Conservation (phyloP, 2,329 filamentous ascomycete species). For the Tolypocladium tropicale region DNA sequence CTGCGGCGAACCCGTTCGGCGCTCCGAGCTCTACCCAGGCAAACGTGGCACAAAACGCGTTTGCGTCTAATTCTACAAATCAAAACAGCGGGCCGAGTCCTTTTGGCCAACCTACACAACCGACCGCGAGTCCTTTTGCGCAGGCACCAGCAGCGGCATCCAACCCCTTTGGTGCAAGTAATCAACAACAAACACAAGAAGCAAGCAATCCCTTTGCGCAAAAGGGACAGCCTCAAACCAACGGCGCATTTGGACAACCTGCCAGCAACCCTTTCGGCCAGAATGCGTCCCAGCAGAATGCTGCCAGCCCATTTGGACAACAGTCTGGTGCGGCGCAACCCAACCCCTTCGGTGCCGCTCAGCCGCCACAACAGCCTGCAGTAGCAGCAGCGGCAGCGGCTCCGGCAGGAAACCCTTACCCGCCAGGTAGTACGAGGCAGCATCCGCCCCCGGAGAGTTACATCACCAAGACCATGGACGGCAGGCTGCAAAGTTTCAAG, state of each 20-base stretch:
- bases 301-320: slow-evolving; percentile 14
- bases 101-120: slow-evolving; percentile 10
- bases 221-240: slow-evolving; percentile 9
- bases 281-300: not conserved
- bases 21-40: slow-evolving; percentile 7
- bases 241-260: slow-evolving; percentile 4
- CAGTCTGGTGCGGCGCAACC: slow-evolving; percentile 7
- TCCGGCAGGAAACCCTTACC: slow-evolving; percentile 26
- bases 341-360: slow-evolving; percentile 14
- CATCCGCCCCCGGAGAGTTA: slow-evolving; percentile 36
- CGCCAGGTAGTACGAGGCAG: slow-evolving; percentile 30
- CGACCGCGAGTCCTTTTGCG: slow-evolving; percentile 13
- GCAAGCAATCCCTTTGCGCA: slow-evolving; percentile 18
- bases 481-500: slow-evolving; percentile 48
- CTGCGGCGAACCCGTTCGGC: slow-evolving; percentile 18
- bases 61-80: slow-evolving; percentile 3
- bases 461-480: slow-evolving; percentile 28
- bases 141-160: slow-evolving; percentile 12
- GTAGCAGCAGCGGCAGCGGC: slow-evolving; percentile 4
- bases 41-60: slow-evolving; percentile 3
- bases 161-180: slow-evolving; percentile 16
- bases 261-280: slow-evolving; percentile 4
- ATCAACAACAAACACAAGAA: slow-evolving; percentile 7
- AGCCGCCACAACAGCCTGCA: slow-evolving; percentile 5
- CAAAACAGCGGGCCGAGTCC: slow-evolving; percentile 8